Evolutionary conservation across 768 basidiomycete genomes (phyloP).

Genomic region (Tricholoma flavovirens): DNA sequence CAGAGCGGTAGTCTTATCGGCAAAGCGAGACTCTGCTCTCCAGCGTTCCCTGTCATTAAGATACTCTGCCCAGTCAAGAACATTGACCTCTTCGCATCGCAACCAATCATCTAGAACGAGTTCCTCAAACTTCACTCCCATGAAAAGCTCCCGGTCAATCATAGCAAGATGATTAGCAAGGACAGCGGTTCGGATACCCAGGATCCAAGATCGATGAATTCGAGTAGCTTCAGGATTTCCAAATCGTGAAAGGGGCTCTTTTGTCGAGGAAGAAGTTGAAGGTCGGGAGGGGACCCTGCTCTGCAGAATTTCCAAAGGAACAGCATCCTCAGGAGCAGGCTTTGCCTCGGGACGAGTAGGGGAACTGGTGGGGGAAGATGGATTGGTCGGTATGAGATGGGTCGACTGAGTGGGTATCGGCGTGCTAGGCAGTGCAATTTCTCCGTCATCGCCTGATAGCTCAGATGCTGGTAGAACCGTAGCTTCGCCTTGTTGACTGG

Average conservation of each 20-base stretch:
- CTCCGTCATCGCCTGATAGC: constrained; percentile 3
- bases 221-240: constrained; percentile 31
- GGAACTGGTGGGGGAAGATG: constrained; percentile 23
- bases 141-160: constrained; percentile 85
- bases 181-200: constrained; percentile 51
- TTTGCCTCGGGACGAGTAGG: constrained; percentile 37
- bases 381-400: constrained; percentile 21
- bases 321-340: constrained; percentile 53
- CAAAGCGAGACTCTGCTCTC: constrained; percentile 55
- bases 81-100: constrained; percentile 54
- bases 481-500: neutral
- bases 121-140: constrained; percentile 82
- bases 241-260: constrained; percentile 29
- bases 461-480: constrained; percentile 7
- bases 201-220: constrained; percentile 67
- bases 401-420: constrained; percentile 29
- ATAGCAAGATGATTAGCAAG: constrained; percentile 78
- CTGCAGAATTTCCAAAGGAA: constrained; percentile 61
- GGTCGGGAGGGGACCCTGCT: constrained; percentile 42
- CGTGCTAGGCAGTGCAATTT: constrained; percentile 19
- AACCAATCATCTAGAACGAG: constrained; percentile 73
- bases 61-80: constrained; percentile 81
- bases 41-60: constrained; percentile 67
- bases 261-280: constrained; percentile 14
- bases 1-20: constrained; percentile 64